A percentile compares a stretch with the other conserved stretches of the same genome.
These are phyloP conservation scores for Metschnikowia kunwiensis DNA, from an alignment of 805 yeast species.

Conservation along the genomic window DNA sequence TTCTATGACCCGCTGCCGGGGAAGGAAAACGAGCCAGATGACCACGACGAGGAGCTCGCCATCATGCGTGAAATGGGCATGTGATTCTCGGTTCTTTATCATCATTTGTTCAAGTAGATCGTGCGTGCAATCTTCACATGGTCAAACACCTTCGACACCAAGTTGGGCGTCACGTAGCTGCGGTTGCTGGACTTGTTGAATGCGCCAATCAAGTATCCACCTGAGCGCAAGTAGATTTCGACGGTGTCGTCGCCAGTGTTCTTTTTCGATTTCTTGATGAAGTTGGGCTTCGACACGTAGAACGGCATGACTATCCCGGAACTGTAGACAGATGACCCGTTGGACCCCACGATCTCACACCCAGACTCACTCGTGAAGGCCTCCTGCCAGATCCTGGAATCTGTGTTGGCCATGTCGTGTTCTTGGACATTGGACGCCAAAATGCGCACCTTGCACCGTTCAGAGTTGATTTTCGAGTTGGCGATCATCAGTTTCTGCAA, in stretches of 20 bases:
- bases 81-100: constrained; percentile 10
- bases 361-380: constrained; percentile 55
- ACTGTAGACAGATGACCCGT: constrained; percentile 32
- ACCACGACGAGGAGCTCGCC: constrained; percentile 29
- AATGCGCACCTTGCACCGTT: constrained; percentile 33
- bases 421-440: constrained; percentile 41
- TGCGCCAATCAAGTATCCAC: constrained; percentile 44
- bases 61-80: constrained; percentile 39
- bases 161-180: constrained; percentile 28
- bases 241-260: constrained; percentile 2
- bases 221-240: constrained; percentile 9
- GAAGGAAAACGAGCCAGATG: constrained; percentile 2
- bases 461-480: constrained; percentile 5
- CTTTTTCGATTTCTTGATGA: constrained; percentile 17
- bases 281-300: constrained; percentile 39
- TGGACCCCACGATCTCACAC: constrained; percentile 35
- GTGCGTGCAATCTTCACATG: constrained; percentile 48
- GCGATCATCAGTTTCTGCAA: constrained; percentile 7
- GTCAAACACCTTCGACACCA: constrained; percentile 45
- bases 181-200: constrained; percentile 32
- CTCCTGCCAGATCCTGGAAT: constrained; percentile 38
- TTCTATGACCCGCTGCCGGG: constrained; percentile 2
- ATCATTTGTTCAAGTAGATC: constrained; percentile 10
- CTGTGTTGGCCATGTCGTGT: constrained; percentile 26
- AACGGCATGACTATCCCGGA: constrained; percentile 56